Percentiles rank a stretch among this genome's conserved stretches.
phyloP scores from a whole-genome alignment of 441 rosid species.

The Corymbia calophylla region DNA sequence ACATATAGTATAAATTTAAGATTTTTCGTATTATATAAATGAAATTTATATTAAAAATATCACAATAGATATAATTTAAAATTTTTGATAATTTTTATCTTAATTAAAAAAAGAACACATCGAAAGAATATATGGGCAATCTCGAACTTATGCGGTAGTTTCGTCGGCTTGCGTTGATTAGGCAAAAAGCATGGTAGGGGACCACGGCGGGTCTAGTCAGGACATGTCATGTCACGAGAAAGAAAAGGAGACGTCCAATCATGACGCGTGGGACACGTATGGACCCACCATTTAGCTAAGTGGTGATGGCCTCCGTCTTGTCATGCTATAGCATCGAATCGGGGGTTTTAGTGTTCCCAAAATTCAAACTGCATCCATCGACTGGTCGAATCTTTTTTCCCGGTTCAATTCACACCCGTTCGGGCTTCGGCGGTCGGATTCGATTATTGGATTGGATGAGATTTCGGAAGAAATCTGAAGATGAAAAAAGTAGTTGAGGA shows the following conservation, averaged over 20 bases:
- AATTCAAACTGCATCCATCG: background rate
- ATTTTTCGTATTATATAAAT: no score
- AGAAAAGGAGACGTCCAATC: background rate
- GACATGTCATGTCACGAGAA: background rate
- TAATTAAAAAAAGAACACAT: background rate
- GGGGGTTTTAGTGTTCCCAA: background rate
- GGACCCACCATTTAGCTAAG: background rate
- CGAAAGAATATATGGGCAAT: background rate
- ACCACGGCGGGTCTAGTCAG: background rate
- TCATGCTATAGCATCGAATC: background rate
- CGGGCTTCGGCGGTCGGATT: no score
- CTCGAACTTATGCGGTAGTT: background rate
- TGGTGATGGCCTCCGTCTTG: background rate
- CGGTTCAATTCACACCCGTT: background rate
- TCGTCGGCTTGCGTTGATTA: background rate
- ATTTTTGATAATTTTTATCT: no score
- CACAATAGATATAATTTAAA: no score
- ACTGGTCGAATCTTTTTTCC: background rate
- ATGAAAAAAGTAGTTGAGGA: background rate
- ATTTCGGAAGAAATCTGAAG: background rate
- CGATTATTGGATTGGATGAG: background rate
- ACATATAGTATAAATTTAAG: no score
- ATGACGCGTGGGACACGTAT: background rate
- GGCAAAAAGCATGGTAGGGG: background rate
- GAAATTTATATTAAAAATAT: no score